Conservation (phyloP, 2,329 filamentous ascomycete species). For the Beauveria pseudobassiana region DNA sequence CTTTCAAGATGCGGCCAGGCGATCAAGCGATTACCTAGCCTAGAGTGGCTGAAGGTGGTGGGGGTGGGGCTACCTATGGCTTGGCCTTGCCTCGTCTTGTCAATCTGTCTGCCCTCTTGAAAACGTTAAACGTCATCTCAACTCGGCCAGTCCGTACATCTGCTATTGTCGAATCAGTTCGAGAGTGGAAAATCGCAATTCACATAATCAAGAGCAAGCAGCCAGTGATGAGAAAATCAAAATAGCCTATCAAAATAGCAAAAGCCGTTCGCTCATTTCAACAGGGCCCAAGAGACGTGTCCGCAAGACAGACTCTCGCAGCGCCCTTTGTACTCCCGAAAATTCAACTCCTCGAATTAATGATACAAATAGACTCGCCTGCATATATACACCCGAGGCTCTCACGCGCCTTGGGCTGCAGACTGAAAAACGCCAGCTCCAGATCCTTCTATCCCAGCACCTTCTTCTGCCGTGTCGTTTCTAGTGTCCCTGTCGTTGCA, state of each 20-base stretch:
- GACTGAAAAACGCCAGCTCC: constrained; percentile 6
- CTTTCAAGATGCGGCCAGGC: too few relatives aligned
- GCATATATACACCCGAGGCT: not conserved
- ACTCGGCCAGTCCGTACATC: not conserved
- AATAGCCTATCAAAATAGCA: not conserved
- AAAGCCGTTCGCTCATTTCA: constrained; percentile 4
- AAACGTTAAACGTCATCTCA: not conserved
- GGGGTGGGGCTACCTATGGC: not conserved
- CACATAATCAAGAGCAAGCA: not conserved
- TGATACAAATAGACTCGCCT: constrained; percentile 4
- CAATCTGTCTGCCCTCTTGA: not conserved
- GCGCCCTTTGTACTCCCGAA: not conserved
- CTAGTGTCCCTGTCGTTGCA: constrained; percentile 8
- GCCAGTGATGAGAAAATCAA: not conserved
- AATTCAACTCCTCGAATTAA: constrained; percentile 1
- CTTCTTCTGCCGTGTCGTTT: not conserved
- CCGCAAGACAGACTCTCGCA: not conserved
- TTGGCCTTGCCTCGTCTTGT: not conserved
- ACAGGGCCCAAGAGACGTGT: not conserved
- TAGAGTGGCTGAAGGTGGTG: not conserved
- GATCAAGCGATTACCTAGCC: not conserved
- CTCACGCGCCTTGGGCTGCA: not conserved
- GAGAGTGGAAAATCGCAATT: not conserved
- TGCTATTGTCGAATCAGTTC: not conserved
- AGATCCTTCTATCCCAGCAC: constrained; percentile 7